Conservation (phyloP, 768 basidiomycete genomes). For the Kwoniella sp. region DNA sequence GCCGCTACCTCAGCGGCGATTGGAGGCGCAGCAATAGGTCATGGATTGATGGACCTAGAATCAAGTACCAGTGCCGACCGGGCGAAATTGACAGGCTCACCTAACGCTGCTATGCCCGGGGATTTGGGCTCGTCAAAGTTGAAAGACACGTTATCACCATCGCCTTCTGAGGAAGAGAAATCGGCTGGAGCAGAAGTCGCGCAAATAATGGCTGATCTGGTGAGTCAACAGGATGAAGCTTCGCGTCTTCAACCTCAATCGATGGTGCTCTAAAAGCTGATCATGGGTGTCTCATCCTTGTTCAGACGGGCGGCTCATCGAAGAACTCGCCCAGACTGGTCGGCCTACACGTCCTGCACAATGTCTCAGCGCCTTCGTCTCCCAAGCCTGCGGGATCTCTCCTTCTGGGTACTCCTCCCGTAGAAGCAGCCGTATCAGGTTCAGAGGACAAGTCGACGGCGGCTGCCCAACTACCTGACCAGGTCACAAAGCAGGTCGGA, state of each 20-base stretch:
- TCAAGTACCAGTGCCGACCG: neutral
- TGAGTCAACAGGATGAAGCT: constrained; percentile 21
- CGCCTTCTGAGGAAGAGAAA: constrained; percentile 37
- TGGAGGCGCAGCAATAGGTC: constrained; percentile 1
- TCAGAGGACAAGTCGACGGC: neutral
- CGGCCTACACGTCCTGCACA: constrained; percentile 44
- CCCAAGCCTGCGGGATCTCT: constrained; percentile 5
- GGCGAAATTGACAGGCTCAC: neutral
- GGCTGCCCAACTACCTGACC: constrained; percentile 8
- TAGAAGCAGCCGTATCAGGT: neutral
- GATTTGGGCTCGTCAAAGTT: neutral
- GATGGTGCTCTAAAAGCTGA: neutral
- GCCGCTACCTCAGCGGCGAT: neutral
- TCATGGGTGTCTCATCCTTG: neutral
- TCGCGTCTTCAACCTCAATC: neutral
- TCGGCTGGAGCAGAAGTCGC: constrained; percentile 47
- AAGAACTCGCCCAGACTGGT: constrained; percentile 38
- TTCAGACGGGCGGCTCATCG: constrained; percentile 40
- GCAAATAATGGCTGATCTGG: constrained; percentile 48
- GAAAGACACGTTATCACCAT: constrained; percentile 2
- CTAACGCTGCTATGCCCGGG: neutral
- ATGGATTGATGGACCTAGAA: neutral
- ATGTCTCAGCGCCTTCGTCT: constrained; percentile 24
- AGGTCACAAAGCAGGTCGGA: constrained; percentile 36
- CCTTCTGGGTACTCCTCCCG: neutral